These are phyloP conservation scores for Trypanosoma mega DNA, from an alignment of 208 protist genomes.

Conservation along the genomic window DNA sequence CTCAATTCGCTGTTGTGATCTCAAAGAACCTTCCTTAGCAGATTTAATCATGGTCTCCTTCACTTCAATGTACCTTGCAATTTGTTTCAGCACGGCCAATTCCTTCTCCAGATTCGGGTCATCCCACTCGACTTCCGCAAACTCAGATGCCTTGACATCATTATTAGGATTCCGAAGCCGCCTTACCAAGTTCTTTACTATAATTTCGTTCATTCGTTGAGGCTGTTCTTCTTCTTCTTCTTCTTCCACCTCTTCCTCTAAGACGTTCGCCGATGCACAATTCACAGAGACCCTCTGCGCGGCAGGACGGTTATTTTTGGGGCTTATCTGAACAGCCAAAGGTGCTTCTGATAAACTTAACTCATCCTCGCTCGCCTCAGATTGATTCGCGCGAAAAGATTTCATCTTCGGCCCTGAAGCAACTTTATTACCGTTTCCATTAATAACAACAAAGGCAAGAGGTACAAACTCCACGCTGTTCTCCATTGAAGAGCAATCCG, in stretches of 20 bases:
- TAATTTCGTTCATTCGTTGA: conserved; percentile 44
- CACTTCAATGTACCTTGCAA: conserved; percentile 59
- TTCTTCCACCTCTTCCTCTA: conserved; percentile 11
- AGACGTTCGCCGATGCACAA: no score
- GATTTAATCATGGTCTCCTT: conserved; percentile 41
- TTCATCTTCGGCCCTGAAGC: not conserved
- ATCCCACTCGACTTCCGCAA: conserved; percentile 53
- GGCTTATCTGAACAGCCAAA: conserved; percentile 11
- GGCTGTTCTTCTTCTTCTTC: conserved; percentile 30
- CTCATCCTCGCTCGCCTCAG: conserved; percentile 5
- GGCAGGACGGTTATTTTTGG: not conserved
- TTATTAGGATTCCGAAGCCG: conserved; percentile 14
- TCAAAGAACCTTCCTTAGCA: conserved; percentile 12
- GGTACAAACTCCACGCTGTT: conserved; percentile 61
- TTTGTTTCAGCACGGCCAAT: conserved; percentile 31
- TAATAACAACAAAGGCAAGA: conserved; percentile 48
- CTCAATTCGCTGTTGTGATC: not conserved
- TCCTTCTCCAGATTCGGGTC: conserved; percentile 46
- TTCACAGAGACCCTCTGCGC: no score
- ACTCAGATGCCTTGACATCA: conserved; percentile 7
- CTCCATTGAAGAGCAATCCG: conserved; percentile 34
- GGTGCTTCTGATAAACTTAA: conserved; percentile 21
- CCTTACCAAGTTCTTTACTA: conserved; percentile 34
- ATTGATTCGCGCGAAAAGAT: conserved; percentile 4
- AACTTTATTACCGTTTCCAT: conserved; percentile 21